Evolutionary conservation across 352 stramenopile species (phyloP).

Genomic region (Globisporangium echinulatum): DNA sequence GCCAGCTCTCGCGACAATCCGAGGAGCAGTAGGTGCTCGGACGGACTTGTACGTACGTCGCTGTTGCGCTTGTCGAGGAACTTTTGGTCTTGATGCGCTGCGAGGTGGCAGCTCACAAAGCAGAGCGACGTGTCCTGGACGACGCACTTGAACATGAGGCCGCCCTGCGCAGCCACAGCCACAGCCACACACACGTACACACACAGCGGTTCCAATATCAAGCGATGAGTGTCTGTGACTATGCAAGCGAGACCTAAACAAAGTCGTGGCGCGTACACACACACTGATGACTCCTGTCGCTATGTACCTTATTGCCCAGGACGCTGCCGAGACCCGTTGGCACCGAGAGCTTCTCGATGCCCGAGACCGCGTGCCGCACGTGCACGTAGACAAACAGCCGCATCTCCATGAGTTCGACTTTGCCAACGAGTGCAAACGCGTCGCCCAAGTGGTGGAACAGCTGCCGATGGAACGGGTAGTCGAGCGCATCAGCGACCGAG

Average conservation of each 20-base stretch:
- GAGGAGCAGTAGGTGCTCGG: background rate
- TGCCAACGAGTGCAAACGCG: constrained; percentile 47
- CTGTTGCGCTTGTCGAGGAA: constrained; percentile 82
- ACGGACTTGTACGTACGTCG: constrained; percentile 38
- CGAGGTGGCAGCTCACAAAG: constrained; percentile 84
- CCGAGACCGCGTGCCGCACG: constrained; percentile 40
- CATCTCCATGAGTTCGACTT: constrained; percentile 82
- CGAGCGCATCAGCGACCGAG: constrained; percentile 42
- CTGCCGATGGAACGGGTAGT: constrained; percentile 66
- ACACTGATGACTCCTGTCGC: background rate
- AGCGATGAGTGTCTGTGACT: too few relatives aligned
- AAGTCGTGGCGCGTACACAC: background rate
- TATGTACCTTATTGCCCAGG: constrained; percentile 71
- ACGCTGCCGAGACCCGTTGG: constrained; percentile 73
- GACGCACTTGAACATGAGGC: constrained; percentile 66
- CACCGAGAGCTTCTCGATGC: constrained; percentile 65
- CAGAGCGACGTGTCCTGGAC: constrained; percentile 77
- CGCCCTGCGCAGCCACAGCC: constrained; percentile 31
- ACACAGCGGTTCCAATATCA: too few relatives aligned
- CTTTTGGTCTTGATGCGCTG: constrained; percentile 79
- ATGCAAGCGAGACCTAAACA: background rate
- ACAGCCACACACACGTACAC: background rate
- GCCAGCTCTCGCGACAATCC: too few relatives aligned
- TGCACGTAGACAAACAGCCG: constrained; percentile 70
- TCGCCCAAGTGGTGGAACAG: constrained; percentile 56